Evolutionary conservation across 805 yeast species (phyloP), one percentile per base, ranked within the genome.

Genomic region (Yarrowia hollandica): DNA sequence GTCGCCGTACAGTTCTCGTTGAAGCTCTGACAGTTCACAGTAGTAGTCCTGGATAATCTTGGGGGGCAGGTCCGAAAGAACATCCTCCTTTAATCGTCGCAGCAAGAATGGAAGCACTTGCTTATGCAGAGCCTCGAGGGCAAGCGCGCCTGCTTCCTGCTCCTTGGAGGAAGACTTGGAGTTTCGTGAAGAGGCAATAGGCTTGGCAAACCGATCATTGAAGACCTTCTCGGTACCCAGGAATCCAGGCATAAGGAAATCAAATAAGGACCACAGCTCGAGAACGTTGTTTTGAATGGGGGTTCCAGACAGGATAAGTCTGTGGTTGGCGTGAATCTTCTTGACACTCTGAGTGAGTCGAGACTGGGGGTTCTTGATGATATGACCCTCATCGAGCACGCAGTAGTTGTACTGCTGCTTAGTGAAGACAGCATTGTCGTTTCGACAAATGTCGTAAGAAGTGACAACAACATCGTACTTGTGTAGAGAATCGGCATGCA

Each of bases 211-310:
- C 64, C 91, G 81, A 63, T 92, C 98, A 67, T 90, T 94, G 75
- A 94, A 94, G 52, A 86, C 80, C 72, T 90, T 92, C 68, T 94
- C 99, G 2, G 95, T 85, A 12, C 99, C 99, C 64, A 94, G 76
- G 68, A 94, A 94, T 0, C 99, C 99, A 1, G 99, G 99, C 99
- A 94, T 94, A 71, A 94, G 77, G 71, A 90, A 94, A 72, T 94
- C 99, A 76, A 94, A 94, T 67, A 94, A 76, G 3, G 99, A 94
- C 99, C 99, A 94, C 63, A 94, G 76, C 72, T 94, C 99, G 39
- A 94, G 78, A 2, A 94, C 99, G 68, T 94, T 94, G 69, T 94
- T 94, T 72, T 94, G 99, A 66, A 94, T 94, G 12, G 99, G 99
- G 0, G 99, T 94, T 66, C 99, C 99, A 0, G 98, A 88, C 62